Percentiles rank a stretch among this genome's conserved stretches.
Evolutionary conservation across 176 grass and related monocot genomes (phyloP).

Genomic region (Musa beccarii): DNA sequence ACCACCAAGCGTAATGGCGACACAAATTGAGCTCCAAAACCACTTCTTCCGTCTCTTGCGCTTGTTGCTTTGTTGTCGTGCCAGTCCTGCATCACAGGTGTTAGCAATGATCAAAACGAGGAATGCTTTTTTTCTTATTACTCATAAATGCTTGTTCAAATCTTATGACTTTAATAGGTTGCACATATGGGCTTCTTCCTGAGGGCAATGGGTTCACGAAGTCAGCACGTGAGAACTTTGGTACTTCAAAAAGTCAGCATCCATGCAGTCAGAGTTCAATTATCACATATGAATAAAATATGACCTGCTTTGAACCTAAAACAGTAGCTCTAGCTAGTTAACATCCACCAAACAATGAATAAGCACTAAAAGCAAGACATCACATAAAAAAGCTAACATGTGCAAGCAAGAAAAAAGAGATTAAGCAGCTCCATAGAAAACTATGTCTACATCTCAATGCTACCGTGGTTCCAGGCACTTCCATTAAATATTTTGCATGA

Average conservation of each 20-base stretch:
- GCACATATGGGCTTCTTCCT: neutral
- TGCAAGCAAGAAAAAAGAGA: neutral
- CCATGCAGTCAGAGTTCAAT: neutral
- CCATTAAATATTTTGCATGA: neutral
- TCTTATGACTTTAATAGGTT: neutral
- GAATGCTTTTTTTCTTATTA: neutral
- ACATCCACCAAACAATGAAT: neutral
- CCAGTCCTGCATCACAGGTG: constrained; percentile 51
- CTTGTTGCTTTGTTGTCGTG: constrained; percentile 53
- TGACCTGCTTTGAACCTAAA: too few species aligned
- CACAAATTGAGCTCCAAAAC: constrained; percentile 81
- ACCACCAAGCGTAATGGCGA: constrained; percentile 62
- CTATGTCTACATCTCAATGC: too few species aligned
- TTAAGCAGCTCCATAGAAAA: neutral
- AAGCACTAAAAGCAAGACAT: neutral
- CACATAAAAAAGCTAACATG: neutral
- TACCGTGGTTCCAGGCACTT: neutral
- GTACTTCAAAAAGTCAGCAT: neutral
- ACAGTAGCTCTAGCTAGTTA: neutral
- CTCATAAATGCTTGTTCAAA: neutral
- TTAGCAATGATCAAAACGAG: neutral
- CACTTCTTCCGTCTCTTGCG: constrained; percentile 75
- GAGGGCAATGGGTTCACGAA: neutral
- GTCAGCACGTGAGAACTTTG: neutral
- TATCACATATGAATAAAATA: neutral